These are phyloP conservation scores for Vitis labrusca DNA, from an alignment of 164 flowering plant genomes.

Conservation along the genomic window DNA sequence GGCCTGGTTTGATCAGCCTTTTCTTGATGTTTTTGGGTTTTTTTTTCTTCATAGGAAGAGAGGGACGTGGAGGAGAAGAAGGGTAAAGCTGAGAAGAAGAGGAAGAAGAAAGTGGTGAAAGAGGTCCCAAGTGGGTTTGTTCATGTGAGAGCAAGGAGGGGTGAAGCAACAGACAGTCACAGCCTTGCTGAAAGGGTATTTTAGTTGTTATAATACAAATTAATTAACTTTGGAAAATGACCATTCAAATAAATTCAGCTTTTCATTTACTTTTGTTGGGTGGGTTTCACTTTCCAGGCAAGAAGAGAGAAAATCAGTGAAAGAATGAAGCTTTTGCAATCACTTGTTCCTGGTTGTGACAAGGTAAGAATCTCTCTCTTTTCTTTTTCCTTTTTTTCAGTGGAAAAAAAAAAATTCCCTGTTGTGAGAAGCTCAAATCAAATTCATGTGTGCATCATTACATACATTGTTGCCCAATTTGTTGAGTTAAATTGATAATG, in stretches of 20 bases:
- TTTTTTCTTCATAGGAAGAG: background rate
- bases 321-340: conserved; percentile 51
- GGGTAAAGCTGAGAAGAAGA: background rate
- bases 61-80: background rate
- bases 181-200: conserved; percentile 21
- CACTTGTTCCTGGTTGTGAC: conserved; percentile 62
- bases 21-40: too few relatives aligned
- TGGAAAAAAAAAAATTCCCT: too few relatives aligned
- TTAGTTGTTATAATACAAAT: too few relatives aligned
- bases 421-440: too few relatives aligned
- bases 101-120: background rate
- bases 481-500: too few relatives aligned
- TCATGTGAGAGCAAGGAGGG: conserved; percentile 15
- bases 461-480: too few relatives aligned
- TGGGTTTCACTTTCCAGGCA: conserved; percentile 21
- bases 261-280: too few relatives aligned
- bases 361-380: conserved; percentile 20
- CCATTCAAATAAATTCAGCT: too few relatives aligned
- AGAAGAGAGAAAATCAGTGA: conserved; percentile 57
- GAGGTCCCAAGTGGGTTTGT: background rate
- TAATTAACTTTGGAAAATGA: too few relatives aligned
- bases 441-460: background rate
- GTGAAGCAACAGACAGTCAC: conserved; percentile 17
- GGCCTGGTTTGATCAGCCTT: too few relatives aligned
- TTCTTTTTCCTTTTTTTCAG: background rate